Conservation (phyloP, 495 filamentous ascomycete species). For the Pyrenopolyporus hunteri region DNA sequence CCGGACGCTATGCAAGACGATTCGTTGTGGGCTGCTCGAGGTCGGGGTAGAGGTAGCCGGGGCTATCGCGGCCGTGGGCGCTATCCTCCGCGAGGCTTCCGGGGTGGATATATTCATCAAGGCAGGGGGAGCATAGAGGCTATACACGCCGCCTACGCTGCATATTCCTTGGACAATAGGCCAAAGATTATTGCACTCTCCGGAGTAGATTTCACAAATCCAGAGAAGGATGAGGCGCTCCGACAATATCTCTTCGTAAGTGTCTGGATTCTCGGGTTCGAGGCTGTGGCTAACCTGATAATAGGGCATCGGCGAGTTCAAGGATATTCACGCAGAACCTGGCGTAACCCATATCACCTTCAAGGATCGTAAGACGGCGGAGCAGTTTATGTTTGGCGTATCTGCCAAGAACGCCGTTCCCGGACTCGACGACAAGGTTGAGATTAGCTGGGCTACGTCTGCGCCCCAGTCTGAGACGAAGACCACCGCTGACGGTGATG, state of each 20-base stretch:
- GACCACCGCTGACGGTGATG: slow-evolving; percentile 11
- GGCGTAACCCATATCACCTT: slow-evolving; percentile 72
- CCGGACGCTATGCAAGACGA: slow-evolving; percentile 52
- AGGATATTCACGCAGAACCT: slow-evolving; percentile 72
- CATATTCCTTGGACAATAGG: slow-evolving; percentile 85
- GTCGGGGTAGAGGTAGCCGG: slow-evolving; percentile 41
- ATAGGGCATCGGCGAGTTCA: slow-evolving; percentile 83
- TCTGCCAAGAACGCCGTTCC: slow-evolving; percentile 66
- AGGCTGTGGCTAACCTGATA: slow-evolving; percentile 26
- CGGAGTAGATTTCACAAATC: slow-evolving; percentile 67
- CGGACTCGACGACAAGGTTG: slow-evolving; percentile 72
- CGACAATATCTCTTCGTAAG: slow-evolving; percentile 86
- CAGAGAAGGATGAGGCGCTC: slow-evolving; percentile 80
- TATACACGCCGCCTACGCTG: slow-evolving; percentile 59
- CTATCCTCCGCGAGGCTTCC: slow-evolving; percentile 51
- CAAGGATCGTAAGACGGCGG: slow-evolving; percentile 87
- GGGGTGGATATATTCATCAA: slow-evolving; percentile 61
- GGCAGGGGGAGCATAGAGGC: slow-evolving; percentile 61
- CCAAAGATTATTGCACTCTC: slow-evolving; percentile 77
- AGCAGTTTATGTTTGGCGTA: slow-evolving; percentile 76
- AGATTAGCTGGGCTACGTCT: slow-evolving; percentile 71
- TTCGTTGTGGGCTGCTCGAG: slow-evolving; percentile 44
- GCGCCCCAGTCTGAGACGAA: slow-evolving; percentile 20
- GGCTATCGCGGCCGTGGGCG: slow-evolving; percentile 52
- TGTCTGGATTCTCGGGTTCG: neutral